Percentiles rank a stretch among this genome's conserved stretches.
phyloP scores from a whole-genome alignment of 495 filamentous ascomycete genomes.

The Penicillium angulare region DNA sequence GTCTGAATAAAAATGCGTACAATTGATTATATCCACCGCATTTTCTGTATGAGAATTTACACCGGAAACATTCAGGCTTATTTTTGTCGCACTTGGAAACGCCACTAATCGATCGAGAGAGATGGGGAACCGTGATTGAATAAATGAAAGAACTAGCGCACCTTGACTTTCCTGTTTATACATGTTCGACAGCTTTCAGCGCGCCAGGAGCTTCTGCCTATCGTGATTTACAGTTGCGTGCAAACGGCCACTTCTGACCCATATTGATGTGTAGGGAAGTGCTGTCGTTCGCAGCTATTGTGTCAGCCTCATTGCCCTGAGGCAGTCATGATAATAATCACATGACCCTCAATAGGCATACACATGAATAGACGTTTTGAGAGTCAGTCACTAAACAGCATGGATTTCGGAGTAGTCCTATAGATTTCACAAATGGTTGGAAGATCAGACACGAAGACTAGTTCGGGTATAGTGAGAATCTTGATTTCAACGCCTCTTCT shows the following conservation, averaged over 20 bases:
- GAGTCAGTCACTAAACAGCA: too few relatives aligned
- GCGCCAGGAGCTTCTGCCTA: not conserved
- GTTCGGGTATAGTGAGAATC: not conserved
- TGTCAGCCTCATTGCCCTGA: too few relatives aligned
- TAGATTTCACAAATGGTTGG: too few relatives aligned
- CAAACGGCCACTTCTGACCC: too few relatives aligned
- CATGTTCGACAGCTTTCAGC: not conserved
- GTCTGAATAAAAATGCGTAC: not conserved
- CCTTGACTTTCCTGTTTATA: not conserved
- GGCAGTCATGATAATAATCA: too few relatives aligned
- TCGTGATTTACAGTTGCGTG: not conserved
- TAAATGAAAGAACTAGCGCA: not conserved
- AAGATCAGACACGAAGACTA: too few relatives aligned
- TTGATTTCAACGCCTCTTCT: slow-evolving; percentile 14
- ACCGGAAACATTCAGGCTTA: not conserved
- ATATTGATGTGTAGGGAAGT: too few relatives aligned
- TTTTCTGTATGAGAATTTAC: not conserved
- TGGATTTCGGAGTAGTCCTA: too few relatives aligned
- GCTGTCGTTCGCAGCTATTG: too few relatives aligned
- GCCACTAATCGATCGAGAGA: not conserved
- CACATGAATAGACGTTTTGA: too few relatives aligned
- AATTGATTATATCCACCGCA: not conserved
- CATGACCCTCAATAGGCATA: too few relatives aligned
- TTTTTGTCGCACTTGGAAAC: not conserved
- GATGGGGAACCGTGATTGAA: not conserved